Percentiles rank a stretch among this genome's conserved stretches.
These are phyloP conservation scores for Claviceps sp. DNA, from an alignment of 2,329 filamentous ascomycete species.

Conservation along the genomic window DNA sequence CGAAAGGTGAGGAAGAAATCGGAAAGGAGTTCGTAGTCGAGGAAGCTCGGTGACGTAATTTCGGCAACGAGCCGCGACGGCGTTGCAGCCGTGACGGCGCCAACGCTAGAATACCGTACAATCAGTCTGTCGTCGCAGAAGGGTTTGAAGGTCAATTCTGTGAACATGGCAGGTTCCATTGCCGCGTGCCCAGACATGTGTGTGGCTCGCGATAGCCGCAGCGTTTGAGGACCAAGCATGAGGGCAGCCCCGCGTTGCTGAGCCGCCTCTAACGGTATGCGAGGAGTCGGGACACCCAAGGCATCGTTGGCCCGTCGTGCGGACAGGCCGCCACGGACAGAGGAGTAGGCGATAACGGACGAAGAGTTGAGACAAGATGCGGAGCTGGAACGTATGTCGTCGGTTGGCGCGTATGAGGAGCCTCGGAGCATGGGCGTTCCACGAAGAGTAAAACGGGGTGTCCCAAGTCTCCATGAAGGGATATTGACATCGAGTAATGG, in stretches of 20 bases:
- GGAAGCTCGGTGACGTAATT: constrained; percentile 88
- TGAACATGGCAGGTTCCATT: constrained; percentile 68
- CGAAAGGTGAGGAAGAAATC: constrained; percentile 97
- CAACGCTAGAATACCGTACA: constrained; percentile 65
- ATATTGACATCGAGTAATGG: constrained; percentile 62
- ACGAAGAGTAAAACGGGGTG: constrained; percentile 62
- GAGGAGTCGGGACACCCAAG: constrained; percentile 23
- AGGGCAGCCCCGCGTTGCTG: constrained; percentile 11
- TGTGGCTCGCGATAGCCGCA: constrained; percentile 29
- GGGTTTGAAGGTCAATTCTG: constrained; percentile 65
- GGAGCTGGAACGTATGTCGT: constrained; percentile 53
- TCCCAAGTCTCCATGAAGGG: constrained; percentile 72
- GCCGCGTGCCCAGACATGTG: constrained; percentile 35
- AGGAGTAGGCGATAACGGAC: constrained; percentile 14
- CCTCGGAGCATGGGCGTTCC: constrained; percentile 67
- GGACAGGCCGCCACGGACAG: constrained; percentile 12
- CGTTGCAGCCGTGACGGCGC: constrained; percentile 76
- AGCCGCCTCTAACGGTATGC: constrained; percentile 12
- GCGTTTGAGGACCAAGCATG: constrained; percentile 23
- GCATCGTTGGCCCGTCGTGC: constrained; percentile 25
- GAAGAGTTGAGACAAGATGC: constrained; percentile 33
- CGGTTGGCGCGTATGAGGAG: constrained; percentile 66
- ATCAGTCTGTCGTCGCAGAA: constrained; percentile 64
- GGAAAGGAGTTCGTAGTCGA: constrained; percentile 92
- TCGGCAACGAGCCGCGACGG: constrained; percentile 85